Conservation (phyloP, 2,329 filamentous ascomycete genomes). For the Pseudofabraea citricarpa region DNA sequence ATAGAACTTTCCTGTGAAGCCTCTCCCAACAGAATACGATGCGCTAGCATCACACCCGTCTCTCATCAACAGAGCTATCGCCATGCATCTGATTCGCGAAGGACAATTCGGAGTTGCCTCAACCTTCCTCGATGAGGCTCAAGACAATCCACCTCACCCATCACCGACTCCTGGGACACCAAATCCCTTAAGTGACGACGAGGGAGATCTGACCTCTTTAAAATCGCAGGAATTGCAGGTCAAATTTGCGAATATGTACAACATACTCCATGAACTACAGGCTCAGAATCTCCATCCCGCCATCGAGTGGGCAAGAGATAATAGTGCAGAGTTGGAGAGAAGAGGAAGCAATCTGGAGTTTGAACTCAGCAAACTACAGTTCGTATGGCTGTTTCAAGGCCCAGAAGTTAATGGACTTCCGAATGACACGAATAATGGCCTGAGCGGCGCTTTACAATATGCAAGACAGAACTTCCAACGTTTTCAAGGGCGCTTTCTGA, state of each 20-base stretch:
- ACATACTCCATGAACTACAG: constrained; percentile 75
- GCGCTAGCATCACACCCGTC: constrained; percentile 69
- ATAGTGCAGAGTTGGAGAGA: constrained; percentile 67
- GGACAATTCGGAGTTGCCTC: constrained; percentile 87
- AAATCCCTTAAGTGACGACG: constrained; percentile 27
- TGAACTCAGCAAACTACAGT: constrained; percentile 85
- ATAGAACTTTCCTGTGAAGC: constrained; percentile 40
- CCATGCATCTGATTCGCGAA: constrained; percentile 93
- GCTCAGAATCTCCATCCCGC: constrained; percentile 72
- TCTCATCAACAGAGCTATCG: constrained; percentile 87
- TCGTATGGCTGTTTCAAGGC: constrained; percentile 79
- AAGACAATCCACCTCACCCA: constrained; percentile 37
- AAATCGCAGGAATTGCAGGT: constrained; percentile 67
- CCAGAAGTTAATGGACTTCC: constrained; percentile 48
- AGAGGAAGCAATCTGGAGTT: constrained; percentile 93
- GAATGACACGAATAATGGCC: constrained; percentile 50
- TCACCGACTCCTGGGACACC: constrained; percentile 26
- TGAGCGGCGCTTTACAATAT: constrained; percentile 66
- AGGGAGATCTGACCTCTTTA: constrained; percentile 46
- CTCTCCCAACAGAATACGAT: constrained; percentile 74
- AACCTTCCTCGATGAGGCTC: constrained; percentile 74
- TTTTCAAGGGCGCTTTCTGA: constrained; percentile 70
- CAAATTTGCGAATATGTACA: constrained; percentile 86
- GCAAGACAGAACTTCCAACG: constrained; percentile 67
- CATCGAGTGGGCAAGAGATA: constrained; percentile 76